Evolutionary conservation across 768 basidiomycete genomes (phyloP).

Genomic region (Tulasnella sp.): DNA sequence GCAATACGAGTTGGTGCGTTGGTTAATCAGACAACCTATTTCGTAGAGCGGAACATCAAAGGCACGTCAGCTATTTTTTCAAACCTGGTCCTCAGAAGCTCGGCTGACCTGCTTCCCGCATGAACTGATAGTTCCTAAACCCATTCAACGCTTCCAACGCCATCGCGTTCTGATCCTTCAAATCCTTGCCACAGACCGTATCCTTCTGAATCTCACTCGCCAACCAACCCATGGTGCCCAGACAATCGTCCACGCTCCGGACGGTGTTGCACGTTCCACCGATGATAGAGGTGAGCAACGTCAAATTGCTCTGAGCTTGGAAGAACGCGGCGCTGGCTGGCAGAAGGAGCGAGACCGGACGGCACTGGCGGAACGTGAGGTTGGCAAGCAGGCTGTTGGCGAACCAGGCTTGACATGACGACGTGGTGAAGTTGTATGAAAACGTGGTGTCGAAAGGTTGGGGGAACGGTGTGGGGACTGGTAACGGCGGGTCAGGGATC

Average conservation of each 20-base stretch:
- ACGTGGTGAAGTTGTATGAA: constrained; percentile 36
- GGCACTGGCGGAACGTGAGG: constrained; percentile 33
- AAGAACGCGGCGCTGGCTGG: constrained; percentile 30
- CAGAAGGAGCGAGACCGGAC: constrained; percentile 33
- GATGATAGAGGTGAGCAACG: constrained; percentile 34
- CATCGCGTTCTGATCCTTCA: constrained; percentile 33
- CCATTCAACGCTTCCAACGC: constrained; percentile 35
- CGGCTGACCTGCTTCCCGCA: constrained; percentile 32
- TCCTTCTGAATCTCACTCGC: constrained; percentile 28
- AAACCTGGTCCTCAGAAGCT: no score
- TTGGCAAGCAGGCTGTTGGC: constrained; percentile 34
- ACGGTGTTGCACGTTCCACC: constrained; percentile 34
- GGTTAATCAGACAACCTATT: constrained; percentile 32
- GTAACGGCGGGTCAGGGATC: constrained; percentile 22
- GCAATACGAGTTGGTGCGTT: constrained; percentile 34
- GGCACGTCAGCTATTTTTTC: no score
- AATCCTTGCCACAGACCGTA: constrained; percentile 34
- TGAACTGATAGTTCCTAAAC: constrained; percentile 35
- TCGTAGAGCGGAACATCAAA: background rate
- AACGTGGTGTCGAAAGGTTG: constrained; percentile 36
- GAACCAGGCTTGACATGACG: constrained; percentile 38
- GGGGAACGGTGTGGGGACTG: constrained; percentile 31
- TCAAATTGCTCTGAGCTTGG: constrained; percentile 33
- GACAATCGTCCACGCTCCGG: constrained; percentile 28
- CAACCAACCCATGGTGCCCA: constrained; percentile 32